Evolutionary conservation across 1,284 basidiomycete species (phyloP).

Genomic region (Cerrena zonata): DNA sequence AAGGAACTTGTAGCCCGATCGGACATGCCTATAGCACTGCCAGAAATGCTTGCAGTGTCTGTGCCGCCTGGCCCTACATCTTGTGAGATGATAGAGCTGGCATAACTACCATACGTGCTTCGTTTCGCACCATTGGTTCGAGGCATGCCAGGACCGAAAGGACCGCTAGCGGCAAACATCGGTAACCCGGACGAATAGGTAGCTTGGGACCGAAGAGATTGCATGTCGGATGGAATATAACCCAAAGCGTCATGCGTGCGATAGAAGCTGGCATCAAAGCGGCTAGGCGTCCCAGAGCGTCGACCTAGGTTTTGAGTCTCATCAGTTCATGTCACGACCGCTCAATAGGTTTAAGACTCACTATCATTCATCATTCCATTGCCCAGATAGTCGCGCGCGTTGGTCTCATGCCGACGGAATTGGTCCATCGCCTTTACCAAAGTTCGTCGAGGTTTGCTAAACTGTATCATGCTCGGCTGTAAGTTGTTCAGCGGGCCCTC

Average conservation of each 20-base stretch:
- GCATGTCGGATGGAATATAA: slow-evolving; percentile 92
- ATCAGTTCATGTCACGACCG: neutral
- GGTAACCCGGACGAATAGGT: slow-evolving; percentile 88
- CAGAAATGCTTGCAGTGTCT: slow-evolving; percentile 57
- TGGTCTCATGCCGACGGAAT: slow-evolving; percentile 84
- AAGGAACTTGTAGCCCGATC: slow-evolving; percentile 51
- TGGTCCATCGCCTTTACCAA: slow-evolving; percentile 84
- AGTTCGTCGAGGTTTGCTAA: slow-evolving; percentile 88
- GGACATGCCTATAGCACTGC: slow-evolving; percentile 40
- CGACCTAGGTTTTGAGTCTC: slow-evolving; percentile 30
- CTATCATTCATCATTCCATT: slow-evolving; percentile 42
- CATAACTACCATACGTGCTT: slow-evolving; percentile 77
- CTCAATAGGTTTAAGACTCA: slow-evolving; percentile 28
- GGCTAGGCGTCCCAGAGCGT: slow-evolving; percentile 79
- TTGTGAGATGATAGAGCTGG: slow-evolving; percentile 86
- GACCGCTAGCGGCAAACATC: slow-evolving; percentile 67
- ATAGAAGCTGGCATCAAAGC: slow-evolving; percentile 92
- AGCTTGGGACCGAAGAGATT: slow-evolving; percentile 89
- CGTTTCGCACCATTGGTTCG: slow-evolving; percentile 64
- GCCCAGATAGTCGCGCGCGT: slow-evolving; percentile 65
- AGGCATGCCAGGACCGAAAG: slow-evolving; percentile 60
- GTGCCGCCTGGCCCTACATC: slow-evolving; percentile 64
- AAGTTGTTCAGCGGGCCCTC: slow-evolving; percentile 96
- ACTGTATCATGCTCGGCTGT: slow-evolving; percentile 97
- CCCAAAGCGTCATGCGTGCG: slow-evolving; percentile 90